A percentile compares a stretch with the other conserved stretches of the same genome.
Evolutionary conservation across 495 filamentous ascomycete genomes (phyloP).

Genomic region (Neurospora sp.): DNA sequence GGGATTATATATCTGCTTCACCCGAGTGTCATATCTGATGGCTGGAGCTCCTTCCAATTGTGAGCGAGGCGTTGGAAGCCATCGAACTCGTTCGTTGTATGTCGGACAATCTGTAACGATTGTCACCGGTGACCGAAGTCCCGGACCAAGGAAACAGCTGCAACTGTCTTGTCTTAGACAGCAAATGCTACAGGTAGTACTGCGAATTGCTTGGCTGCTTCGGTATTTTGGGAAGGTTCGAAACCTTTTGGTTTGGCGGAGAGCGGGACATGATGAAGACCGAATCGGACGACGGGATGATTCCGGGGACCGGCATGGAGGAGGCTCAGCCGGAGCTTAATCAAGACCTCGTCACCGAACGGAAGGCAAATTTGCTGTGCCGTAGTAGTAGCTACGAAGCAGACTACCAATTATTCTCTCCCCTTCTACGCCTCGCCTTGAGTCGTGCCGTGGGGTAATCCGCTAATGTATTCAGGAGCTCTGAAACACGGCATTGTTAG

Average conservation of each 20-base stretch:
- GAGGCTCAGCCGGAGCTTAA: background rate
- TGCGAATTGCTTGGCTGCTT: background rate
- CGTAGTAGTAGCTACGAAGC: background rate
- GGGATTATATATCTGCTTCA: background rate
- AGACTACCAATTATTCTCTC: background rate
- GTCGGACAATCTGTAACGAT: background rate
- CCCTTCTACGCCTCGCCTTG: background rate
- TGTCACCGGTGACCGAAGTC: background rate
- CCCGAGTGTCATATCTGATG: background rate
- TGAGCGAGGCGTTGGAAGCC: background rate
- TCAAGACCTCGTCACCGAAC: background rate
- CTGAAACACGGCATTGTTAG: background rate
- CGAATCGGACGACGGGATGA: background rate
- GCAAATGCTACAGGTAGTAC: background rate
- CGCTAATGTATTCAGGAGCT: background rate
- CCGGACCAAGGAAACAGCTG: background rate
- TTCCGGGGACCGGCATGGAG: background rate
- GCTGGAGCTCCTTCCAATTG: background rate
- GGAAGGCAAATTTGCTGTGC: background rate
- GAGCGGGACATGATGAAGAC: background rate
- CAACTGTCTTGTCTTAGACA: background rate
- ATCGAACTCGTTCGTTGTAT: background rate
- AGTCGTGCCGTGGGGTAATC: background rate
- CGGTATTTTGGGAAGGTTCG: background rate
- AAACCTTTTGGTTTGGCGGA: background rate